Percentiles rank a stretch among this genome's conserved stretches.
Evolutionary conservation across 371 early-diverging fungal genomes (phyloP).

Genomic region (Lichtheimia corymbifera): DNA sequence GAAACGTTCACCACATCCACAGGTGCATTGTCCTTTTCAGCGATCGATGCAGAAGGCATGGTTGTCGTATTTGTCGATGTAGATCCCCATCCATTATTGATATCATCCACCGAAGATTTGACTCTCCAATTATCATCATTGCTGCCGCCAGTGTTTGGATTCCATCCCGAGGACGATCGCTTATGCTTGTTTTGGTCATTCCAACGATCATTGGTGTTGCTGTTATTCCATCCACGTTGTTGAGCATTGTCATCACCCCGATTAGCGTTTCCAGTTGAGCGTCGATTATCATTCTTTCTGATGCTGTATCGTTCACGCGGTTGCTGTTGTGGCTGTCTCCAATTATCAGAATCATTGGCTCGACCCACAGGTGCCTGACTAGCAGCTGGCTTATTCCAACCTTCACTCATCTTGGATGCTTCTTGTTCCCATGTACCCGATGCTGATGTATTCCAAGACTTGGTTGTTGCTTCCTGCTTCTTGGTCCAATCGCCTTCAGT

Average conservation of each 20-base stretch:
- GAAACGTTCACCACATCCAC: slow-evolving; percentile 18
- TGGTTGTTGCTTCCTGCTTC: no score
- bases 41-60: background rate
- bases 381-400: no score
- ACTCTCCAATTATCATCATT: background rate
- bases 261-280: background rate
- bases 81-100: no score
- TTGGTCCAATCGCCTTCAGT: no score
- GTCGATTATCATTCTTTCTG: background rate
- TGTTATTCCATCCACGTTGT: slow-evolving; percentile 7
- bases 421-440: no score
- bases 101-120: background rate
- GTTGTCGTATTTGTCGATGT: no score
- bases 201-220: background rate
- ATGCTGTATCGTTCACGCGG: background rate
- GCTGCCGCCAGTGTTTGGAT: no score
- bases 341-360: background rate
- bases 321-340: background rate
- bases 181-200: background rate
- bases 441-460: no score
- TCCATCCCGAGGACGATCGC: no score
- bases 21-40: background rate
- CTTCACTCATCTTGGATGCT: no score
- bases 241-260: background rate
- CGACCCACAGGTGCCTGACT: background rate